Evolutionary conservation across 257 asterid genomes (phyloP), one percentile per base, ranked within the genome.

Genomic region (Avicennia marina): DNA sequence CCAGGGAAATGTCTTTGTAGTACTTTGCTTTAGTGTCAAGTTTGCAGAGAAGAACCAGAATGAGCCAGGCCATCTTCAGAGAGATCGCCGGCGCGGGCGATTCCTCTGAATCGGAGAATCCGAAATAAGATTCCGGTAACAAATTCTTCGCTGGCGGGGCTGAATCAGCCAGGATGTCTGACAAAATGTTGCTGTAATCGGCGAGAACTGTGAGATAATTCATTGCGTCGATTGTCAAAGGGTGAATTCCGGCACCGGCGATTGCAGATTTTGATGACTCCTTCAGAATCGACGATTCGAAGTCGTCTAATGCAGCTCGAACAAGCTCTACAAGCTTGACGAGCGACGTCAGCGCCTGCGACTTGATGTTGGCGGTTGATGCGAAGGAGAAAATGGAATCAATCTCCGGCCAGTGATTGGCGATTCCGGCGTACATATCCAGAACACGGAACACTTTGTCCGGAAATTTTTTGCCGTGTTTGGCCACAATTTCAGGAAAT

Each of bases 381-480:
- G 72, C 72, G 63, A 60, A 72, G 11, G 84, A 73, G 64, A 84
- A 84, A 18, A 65, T 70, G 16, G 69, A 59, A 13, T 84, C 86
- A 2, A 81, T 84, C 58, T 74, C 84, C 25, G 74, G 77, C 84
- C 75, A 70, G 59, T 59, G 72, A 0, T 56, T 62, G 51, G 78
- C 60, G 12, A 84, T 69, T n/a, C 69, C 80, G 12, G 79, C 54
- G 75, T 78, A 84, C 84, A 81, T 84, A 39, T 78, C 84, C n/a
- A 84, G 94, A 13, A 58, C 11, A 6, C 84, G 81, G 64, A 81
- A 78, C 0, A 67, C 49, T 61, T 76, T 78, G 1, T 76, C 94
- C 46, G 78, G 70, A 19, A 69, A 64, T 10, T 55, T 75, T 56
- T 66, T 74, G 63, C 71, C 51, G 32, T 75, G 55, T 53, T 49